Base-by-base conservation (phyloP, 495 filamentous ascomycete genomes). In the Amniculicola lignicola region DNA sequence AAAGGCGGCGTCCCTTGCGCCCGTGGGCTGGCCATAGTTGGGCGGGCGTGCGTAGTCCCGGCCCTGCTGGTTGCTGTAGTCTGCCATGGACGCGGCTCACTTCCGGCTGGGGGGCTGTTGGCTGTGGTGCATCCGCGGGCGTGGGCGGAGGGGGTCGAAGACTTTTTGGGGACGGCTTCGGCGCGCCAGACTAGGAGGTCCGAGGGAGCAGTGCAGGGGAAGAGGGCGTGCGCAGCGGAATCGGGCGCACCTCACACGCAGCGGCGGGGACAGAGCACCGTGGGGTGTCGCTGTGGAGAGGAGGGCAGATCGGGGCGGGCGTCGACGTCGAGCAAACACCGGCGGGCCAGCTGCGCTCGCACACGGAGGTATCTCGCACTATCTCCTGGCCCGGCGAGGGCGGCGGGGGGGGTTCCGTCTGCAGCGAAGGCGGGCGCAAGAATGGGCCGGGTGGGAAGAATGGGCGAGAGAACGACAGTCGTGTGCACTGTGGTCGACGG, bases 1-100 rank as follows among this genome's bases (percentile, higher is more conserved):
- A 72, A 94, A 98, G 28, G 91, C 93, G 64, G 88, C 90, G 79
- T 98, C 92, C 73, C 93, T 84, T 72, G 94, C 88, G 67, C 81
- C 80, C 43, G 85, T 82, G 28, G 86, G 72, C 67, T 83, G 79
- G 57, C 82, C 85, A 70, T 88, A 86, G 56, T 81, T 76, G 61
- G 74, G 75, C 48, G 71, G 69, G n/a, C 80, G 79, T 66, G 78
- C 76, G 73, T 84, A 82, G 62, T 82, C 77, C 73, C 86, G 77
- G 75, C 83, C 80, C 69, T 88, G 86, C 70, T 88, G 87, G 48
- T 77, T 66, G 59, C 81, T 73, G 73, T 93, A 89, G 70, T 95
- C 88, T 71, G 90, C 87, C 90, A 95, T 95, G 63, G 54, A 38
- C 53, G 33, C 21, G 44, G 43, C 5, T 47, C 49, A 21, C 11